Evolutionary conservation across 2,329 filamentous ascomycete species (phyloP), one percentile per base, ranked within the genome.

Genomic region (Aurifilum marmelostoma): DNA sequence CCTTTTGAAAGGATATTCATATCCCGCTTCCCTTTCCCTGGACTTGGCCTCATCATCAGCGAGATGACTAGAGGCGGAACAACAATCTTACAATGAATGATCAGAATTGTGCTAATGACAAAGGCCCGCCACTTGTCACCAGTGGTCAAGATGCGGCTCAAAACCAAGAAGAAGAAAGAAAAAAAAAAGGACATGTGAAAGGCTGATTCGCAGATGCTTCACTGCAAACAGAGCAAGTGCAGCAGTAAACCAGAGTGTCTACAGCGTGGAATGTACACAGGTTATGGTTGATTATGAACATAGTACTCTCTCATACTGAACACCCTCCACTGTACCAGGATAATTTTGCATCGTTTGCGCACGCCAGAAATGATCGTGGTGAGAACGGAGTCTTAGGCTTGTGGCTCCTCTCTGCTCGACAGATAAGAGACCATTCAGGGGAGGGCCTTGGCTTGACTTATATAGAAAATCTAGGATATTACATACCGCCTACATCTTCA

Each of bases 1-100:
- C 1, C 11, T n/a, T 6, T 0, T n/a, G 0, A 21, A 6, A 11
- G 8, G 18, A 47, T n/a, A 8, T 2, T 16, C 5, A n/a, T 47
- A 2, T n/a, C 8, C 21, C 3, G 21, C n/a, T n/a, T 7, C 8
- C 3, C 8, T n/a, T 18, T 7, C 9, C 3, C 7, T 0, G 21
- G 3, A 9, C 21, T 47, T 47, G 43, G 8, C n/a, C 5, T 47
- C 8, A n/a, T n/a, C 43, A n/a, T 47, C 43, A n/a, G 3, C 7
- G n/a, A 11, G 21, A 1, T 11, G 7, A n/a, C 21, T 3, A 8
- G 21, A 47, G 43, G 9, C 9, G 16, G 1, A n/a, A 47, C 43
- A 9, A 9, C n/a, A 0, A 3, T 8, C 9, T 7, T n/a, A 47
- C 21, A n/a, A 0, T 47, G 6, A n/a, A n/a, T 6, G 11, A 8